A percentile compares a stretch with the other conserved stretches of the same genome.
Conservation (phyloP, 192 early-diverging fungal genomes). For the Backusella tuberculispora region DNA sequence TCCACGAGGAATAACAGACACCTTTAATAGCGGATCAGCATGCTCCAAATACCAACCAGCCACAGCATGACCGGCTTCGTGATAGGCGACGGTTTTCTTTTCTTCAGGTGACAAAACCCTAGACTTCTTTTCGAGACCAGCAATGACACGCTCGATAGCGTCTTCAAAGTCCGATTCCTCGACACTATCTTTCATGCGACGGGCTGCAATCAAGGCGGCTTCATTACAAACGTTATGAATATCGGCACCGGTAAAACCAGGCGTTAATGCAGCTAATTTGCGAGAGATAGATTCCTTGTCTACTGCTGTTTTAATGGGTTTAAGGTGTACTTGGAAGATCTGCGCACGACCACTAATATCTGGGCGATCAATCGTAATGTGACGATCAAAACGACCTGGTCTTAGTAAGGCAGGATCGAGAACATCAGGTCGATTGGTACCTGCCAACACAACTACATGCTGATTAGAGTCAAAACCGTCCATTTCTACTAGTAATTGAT, state of each 20-base stretch:
- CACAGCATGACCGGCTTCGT: slow-evolving; percentile 99
- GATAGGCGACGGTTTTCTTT: slow-evolving; percentile 99
- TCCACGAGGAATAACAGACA: slow-evolving; percentile 98
- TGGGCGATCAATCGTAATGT: slow-evolving; percentile 95
- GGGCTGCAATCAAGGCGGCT: slow-evolving; percentile 96
- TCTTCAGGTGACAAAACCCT: slow-evolving; percentile 93
- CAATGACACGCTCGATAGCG: slow-evolving; percentile 98
- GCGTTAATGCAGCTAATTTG: slow-evolving; percentile 93
- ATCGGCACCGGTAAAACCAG: slow-evolving; percentile 98
- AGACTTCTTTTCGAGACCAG: slow-evolving; percentile 97
- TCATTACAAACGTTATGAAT: slow-evolving; percentile 99
- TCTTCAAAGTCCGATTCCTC: slow-evolving; percentile 91
- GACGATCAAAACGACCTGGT: slow-evolving; percentile 98
- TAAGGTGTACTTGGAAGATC: slow-evolving; percentile 96
- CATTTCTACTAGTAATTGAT: slow-evolving; percentile 99
- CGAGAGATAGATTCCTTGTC: slow-evolving; percentile 76
- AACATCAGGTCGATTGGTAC: slow-evolving; percentile 98
- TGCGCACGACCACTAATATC: slow-evolving; percentile 94
- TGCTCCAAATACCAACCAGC: slow-evolving; percentile 97
- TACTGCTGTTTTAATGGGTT: slow-evolving; percentile 87
- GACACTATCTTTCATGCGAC: slow-evolving; percentile 77
- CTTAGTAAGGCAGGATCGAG: slow-evolving; percentile 94
- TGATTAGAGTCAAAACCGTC: slow-evolving; percentile 91
- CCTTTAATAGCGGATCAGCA: slow-evolving; percentile 96
- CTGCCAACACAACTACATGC: slow-evolving; percentile 95